Evolutionary conservation across 2,329 filamentous ascomycete species (phyloP), one percentile per base, ranked within the genome.

Genomic region (Penicillium sp.): DNA sequence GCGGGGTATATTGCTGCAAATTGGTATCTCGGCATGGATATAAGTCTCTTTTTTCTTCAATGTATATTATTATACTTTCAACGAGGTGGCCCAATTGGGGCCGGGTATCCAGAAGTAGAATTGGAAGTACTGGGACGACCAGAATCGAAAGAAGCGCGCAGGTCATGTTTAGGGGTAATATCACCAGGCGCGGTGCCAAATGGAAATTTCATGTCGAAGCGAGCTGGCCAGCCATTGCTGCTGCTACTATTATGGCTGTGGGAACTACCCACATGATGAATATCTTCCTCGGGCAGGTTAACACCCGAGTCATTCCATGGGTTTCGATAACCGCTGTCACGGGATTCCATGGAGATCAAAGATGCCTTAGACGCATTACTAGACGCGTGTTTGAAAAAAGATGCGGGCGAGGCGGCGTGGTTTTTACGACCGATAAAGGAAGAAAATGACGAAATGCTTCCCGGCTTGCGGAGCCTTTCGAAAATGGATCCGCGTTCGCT

Each of bases 391-490:
- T 96, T 97, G 82, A 97, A 97, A 71, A 97, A 87, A 35, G 88
- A 90, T 42, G 88, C 90, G 61, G 90, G 88, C 38, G 91, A 90
- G 65, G 91, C 89, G 45, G 88, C 89, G 74, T 90, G 90, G 75
- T 96, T 96, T 85, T 96, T 96, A 77, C 94, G 89, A 64, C 93
- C 92, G 66, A 97, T 86, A 75, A 97, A 96, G n/a, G 92, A 96
- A 40, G 91, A 91, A 74, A 97, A 91, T 12, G 91, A 94, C 3
- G 90, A 90, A 82, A 96, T 96, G 79, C 90, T 94, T 63, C 91
- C 90, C 20, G 93, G 93, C 79, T 96, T 97, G 66, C 93, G 88
- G 55, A 97, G 88, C 66, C 92, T 88, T 74, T 96, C 92, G 64
- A 97, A 91, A 67, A 97, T 80, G 59, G 85, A 91, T 71, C 89